Base-by-base conservation (phyloP, 73 alveolate genomes). In the Stentor roeselii region DNA sequence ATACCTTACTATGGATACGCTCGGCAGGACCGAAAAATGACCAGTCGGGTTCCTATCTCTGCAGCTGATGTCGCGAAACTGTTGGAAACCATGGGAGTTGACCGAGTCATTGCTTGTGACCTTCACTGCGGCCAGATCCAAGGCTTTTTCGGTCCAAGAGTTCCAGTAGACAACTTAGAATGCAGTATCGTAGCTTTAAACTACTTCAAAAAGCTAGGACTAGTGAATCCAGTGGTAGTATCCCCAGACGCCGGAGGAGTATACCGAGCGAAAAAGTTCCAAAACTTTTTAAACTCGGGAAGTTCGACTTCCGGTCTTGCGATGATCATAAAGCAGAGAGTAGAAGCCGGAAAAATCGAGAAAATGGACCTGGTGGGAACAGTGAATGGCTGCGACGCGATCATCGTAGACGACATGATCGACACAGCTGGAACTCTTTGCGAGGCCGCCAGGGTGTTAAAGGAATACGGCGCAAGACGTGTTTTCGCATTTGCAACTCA, bases 1-100 rank as follows among this genome's bases (percentile, higher is more conserved):
- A 92, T 95, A 0, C 99, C 99, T 15, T 96, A 96, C 78, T 96
- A 96, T 90, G 99, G 99, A 2, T 96, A 96, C 75, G 98, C 99
- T 27, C 84, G 99, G 42, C 92, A 93, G 82, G 99, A 96, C 86
- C 84, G 99, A 61, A 95, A 90, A 89, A 37, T 84, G 78, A 82
- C 84, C 76, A 85, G 92, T 60, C 86, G 97, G 74, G 97, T 94
- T 42, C 98, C 99, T 3, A 92, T 96, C 42, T 87, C 96, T 42
- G 98, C 97, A 21, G 97, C 99, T 6, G 99, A 96, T 88, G 98
- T 95, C 14, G 99, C 99, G 59, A 85, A 94, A 42, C 91, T 96
- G 31, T 84, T 96, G 27, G 88, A 82, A 50, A 82, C 85, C 0
- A 58, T 82, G 87, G 88, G 88, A 30, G 99, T 93, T 36, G 97